Evolutionary conservation across 2,329 filamentous ascomycete genomes (phyloP).

Genomic region (Triangularia verruculosa): DNA sequence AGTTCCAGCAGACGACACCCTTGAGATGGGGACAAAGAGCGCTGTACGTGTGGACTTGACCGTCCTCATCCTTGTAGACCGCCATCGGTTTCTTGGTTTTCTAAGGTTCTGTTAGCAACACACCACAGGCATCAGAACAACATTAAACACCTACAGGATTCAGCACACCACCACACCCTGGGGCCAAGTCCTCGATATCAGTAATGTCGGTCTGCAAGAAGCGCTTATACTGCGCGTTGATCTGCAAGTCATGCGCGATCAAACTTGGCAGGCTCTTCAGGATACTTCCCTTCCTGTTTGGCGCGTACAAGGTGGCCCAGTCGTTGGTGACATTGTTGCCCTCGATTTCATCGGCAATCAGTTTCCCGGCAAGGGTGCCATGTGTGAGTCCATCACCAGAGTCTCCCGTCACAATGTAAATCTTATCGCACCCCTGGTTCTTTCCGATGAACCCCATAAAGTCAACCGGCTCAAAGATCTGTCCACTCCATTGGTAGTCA

Average conservation of each 20-base stretch:
- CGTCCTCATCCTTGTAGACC: constrained; percentile 55
- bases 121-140: not conserved
- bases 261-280: constrained; percentile 44
- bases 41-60: constrained; percentile 48
- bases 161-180: constrained; percentile 50
- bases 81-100: constrained; percentile 46
- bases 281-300: constrained; percentile 45
- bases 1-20: constrained; percentile 56
- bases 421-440: constrained; percentile 49
- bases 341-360: constrained; percentile 54
- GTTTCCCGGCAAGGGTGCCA: constrained; percentile 48
- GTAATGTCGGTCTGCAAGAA: constrained; percentile 51
- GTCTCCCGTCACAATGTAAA: constrained; percentile 55
- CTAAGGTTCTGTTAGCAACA: constrained; percentile 11
- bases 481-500: constrained; percentile 57
- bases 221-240: constrained; percentile 56
- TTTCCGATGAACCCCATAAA: constrained; percentile 55
- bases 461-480: constrained; percentile 55
- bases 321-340: constrained; percentile 41
- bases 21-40: constrained; percentile 56
- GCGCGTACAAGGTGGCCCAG: constrained; percentile 50
- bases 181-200: constrained; percentile 53
- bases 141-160: constrained; percentile 36
- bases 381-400: constrained; percentile 57
- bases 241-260: constrained; percentile 50